Evolutionary conservation across 495 filamentous ascomycete species (phyloP).

Genomic region (Talaromyces proteolyticus): DNA sequence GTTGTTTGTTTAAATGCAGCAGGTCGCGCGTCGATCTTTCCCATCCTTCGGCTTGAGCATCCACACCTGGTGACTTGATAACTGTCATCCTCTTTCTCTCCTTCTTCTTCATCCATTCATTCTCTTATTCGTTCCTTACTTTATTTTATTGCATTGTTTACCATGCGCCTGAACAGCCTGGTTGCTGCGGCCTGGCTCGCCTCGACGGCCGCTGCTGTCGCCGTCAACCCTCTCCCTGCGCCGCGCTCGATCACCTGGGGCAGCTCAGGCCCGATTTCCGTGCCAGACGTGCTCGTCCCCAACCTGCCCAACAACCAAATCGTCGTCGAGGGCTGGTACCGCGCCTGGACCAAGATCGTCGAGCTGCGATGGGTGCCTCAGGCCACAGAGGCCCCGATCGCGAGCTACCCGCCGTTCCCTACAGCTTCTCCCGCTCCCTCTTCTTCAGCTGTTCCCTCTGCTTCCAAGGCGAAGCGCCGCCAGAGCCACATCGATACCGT

Average conservation of each 20-base stretch:
- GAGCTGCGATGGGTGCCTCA: constrained; percentile 46
- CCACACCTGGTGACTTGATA: no score
- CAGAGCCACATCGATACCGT: constrained; percentile 16
- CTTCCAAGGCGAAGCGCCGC: constrained; percentile 19
- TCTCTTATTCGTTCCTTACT: no score
- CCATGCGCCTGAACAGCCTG: constrained; percentile 6
- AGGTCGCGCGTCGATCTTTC: no score
- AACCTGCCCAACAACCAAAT: constrained; percentile 20
- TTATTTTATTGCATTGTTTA: no score
- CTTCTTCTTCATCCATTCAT: neutral
- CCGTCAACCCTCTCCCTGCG: constrained; percentile 49
- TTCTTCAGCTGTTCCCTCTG: neutral
- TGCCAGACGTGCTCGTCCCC: constrained; percentile 5
- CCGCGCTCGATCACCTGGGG: constrained; percentile 50
- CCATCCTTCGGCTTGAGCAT: no score
- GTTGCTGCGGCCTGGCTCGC: constrained; percentile 12
- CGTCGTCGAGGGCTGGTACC: constrained; percentile 38
- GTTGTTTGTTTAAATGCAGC: no score
- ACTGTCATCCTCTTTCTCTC: neutral
- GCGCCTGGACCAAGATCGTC: constrained; percentile 39
- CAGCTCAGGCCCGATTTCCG: constrained; percentile 37
- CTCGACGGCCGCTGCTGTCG: constrained; percentile 31
- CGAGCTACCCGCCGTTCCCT: constrained; percentile 41
- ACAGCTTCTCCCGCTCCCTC: constrained; percentile 20
- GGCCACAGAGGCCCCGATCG: constrained; percentile 42